Evolutionary conservation across 352 stramenopile species (phyloP), one percentile per base, ranked within the genome.

Genomic region (Pythium brachiatum): DNA sequence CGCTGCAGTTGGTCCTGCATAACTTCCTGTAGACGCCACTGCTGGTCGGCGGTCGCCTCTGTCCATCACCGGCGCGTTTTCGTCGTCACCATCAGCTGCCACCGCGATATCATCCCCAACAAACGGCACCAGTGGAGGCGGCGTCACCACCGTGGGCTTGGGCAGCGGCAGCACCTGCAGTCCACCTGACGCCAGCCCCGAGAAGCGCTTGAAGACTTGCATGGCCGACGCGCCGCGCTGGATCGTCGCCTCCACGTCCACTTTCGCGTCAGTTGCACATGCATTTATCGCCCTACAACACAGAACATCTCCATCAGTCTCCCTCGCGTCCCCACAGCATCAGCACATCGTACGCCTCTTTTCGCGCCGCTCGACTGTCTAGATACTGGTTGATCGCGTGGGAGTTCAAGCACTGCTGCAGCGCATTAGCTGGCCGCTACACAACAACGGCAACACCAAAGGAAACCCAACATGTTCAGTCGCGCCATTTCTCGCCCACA

Each of bases 401-500:
- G 36, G 83, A 90, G 62, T 92, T 92, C 18, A 92, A 68, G 56
- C 83, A 88, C 54, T 90, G 79, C 57, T 90, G 81, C 29, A 92
- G 69, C 36, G 70, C 63, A 48, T 81, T 88, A 29, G 64, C 52
- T 5, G 72, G 66, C 34, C 52, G 52, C 70, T 81, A 66, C n/a
- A 57, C 4, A 15, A 20, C 29, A 34, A 7, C 36, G 18, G 9
- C 36, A 43, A 43, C 11, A 43, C 29, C 29, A 5, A 34, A 34
- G 29, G 29, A 9, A 46, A 57, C 9, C 26, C n/a, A 3, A 8
- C 29, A 36, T 32, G 34, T n/a, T 41, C 7, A 67, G 38, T 34
- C 31, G 36, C 26, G 4, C 4, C 29, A 12, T 29, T 6, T 31
- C 18, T 31, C 27, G 5, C 21, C 20, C 1, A 52, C n/a, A 47